phyloP scores from a whole-genome alignment of 805 yeast genomes.

The Yamadazyma laniorum region DNA sequence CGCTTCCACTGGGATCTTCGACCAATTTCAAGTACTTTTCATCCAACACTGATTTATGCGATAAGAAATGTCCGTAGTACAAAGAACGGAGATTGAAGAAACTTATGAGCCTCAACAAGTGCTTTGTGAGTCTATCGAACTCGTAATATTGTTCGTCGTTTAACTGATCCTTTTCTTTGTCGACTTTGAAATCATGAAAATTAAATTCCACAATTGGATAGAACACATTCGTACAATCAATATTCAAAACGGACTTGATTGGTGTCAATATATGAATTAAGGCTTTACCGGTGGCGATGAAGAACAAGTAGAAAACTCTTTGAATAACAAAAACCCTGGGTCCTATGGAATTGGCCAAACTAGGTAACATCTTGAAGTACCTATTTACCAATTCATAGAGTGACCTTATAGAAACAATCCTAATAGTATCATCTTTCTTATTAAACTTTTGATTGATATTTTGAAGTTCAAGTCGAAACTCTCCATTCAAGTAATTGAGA shows the following conservation, averaged over 20 bases:
- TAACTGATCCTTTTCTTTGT: slow-evolving; percentile 14
- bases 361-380: slow-evolving; percentile 37
- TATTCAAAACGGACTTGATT: slow-evolving; percentile 31
- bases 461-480: slow-evolving; percentile 25
- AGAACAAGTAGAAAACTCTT: slow-evolving; percentile 34
- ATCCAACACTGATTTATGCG: slow-evolving; percentile 22
- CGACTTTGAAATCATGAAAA: slow-evolving; percentile 18
- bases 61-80: slow-evolving; percentile 24
- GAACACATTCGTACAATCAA: slow-evolving; percentile 35
- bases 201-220: slow-evolving; percentile 31
- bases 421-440: slow-evolving; percentile 18
- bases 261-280: slow-evolving; percentile 33
- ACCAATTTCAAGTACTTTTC: slow-evolving; percentile 15
- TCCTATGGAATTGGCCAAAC: slow-evolving; percentile 30
- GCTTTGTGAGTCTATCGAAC: slow-evolving; percentile 22
- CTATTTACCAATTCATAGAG: slow-evolving; percentile 32
- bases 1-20: slow-evolving; percentile 14
- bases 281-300: slow-evolving; percentile 33
- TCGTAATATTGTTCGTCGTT: slow-evolving; percentile 19
- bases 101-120: slow-evolving; percentile 29
- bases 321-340: slow-evolving; percentile 26
- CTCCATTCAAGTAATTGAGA: slow-evolving; percentile 23
- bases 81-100: slow-evolving; percentile 33
- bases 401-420: slow-evolving; percentile 27
- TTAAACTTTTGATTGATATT: slow-evolving; percentile 26